Conservation (phyloP, 257 asterid species). For the Petunia axillaris region DNA sequence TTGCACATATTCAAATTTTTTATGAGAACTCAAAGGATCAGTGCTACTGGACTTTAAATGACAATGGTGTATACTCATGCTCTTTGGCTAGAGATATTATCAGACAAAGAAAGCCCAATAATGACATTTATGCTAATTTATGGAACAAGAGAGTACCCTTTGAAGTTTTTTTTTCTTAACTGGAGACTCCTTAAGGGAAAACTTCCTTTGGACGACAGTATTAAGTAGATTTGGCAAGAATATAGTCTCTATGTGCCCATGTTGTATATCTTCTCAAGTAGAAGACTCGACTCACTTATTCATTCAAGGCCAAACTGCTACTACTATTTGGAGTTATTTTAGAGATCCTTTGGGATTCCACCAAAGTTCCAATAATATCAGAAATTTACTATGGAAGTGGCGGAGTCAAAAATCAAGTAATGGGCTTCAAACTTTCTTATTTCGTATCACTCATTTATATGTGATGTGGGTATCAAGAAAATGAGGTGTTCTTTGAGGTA, state of each 20-base stretch:
- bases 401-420: too few species aligned
- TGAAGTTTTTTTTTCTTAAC: not conserved
- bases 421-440: too few species aligned
- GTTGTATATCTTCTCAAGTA: not conserved
- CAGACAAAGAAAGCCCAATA: not conserved
- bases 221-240: not conserved
- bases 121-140: not conserved
- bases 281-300: not conserved
- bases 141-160: not conserved
- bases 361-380: too few species aligned
- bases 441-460: too few species aligned
- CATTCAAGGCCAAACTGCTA: not conserved
- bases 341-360: too few species aligned
- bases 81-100: too few species aligned
- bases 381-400: too few species aligned
- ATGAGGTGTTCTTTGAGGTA: too few species aligned
- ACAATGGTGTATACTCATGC: not conserved
- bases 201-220: not conserved
- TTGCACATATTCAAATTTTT: too few species aligned
- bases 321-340: too few species aligned
- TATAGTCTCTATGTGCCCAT: not conserved
- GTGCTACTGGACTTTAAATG: not conserved
- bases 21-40: not conserved
- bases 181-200: not conserved
- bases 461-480: too few species aligned